These are phyloP conservation scores for Eucalyptus curtisii DNA, from an alignment of 345 rosid species.

Conservation along the genomic window DNA sequence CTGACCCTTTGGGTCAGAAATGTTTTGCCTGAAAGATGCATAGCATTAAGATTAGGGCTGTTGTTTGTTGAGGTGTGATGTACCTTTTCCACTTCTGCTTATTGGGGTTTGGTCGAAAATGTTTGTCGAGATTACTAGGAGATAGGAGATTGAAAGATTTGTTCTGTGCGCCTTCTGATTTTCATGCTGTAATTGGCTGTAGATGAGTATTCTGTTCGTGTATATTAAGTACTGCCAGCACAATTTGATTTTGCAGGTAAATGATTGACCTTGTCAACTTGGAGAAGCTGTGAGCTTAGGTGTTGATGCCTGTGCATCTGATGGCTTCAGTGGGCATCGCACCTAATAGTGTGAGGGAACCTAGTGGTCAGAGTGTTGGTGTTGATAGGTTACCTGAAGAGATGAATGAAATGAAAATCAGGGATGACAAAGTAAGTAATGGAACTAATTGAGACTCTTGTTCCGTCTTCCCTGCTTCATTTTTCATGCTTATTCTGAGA, in stretches of 20 bases:
- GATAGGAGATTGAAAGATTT: not conserved
- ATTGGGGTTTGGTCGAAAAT: not conserved
- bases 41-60: not conserved
- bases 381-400: slow-evolving; percentile 72
- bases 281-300: slow-evolving; percentile 4
- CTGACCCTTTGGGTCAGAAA: not conserved
- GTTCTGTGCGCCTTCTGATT: not conserved
- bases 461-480: not conserved
- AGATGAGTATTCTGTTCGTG: not conserved
- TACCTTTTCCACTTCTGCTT: not conserved
- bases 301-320: slow-evolving; percentile 1
- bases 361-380: slow-evolving; percentile 41
- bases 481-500: not conserved
- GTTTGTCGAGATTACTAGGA: not conserved
- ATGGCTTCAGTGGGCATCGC: slow-evolving; percentile 75
- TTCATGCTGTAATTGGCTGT: not conserved
- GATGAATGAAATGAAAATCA: slow-evolving; percentile 84
- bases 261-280: slow-evolving; percentile 3
- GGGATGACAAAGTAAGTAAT: slow-evolving; percentile 46
- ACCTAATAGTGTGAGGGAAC: slow-evolving; percentile 45
- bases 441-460: not conserved
- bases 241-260: slow-evolving; percentile 1
- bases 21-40: not conserved
- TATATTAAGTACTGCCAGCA: not conserved
- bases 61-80: not conserved